Base-by-base conservation (phyloP, 2,329 filamentous ascomycete species). In the Beauveria rudraprayagi region DNA sequence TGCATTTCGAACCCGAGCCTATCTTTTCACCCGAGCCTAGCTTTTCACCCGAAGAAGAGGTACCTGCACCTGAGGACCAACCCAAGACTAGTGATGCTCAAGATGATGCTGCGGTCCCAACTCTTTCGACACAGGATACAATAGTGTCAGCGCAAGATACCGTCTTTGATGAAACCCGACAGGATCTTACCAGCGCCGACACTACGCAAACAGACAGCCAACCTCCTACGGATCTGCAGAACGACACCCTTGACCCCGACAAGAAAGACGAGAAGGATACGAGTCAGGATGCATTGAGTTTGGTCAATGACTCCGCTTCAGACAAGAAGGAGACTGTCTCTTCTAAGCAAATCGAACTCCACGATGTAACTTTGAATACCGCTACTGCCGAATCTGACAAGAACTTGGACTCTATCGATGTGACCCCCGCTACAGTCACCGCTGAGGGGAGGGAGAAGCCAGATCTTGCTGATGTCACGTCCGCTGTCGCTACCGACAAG, bases 211-310 rank as follows among this genome's bases (percentile, higher is more conserved):
- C 61, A 24, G 65, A 67, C 17, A 60, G 64, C 10, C 53, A 66
- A 48, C 63, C 65, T n/a, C 66, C 68, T 37, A 64, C 67, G 3
- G 63, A 62, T 28, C 37, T 56, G 28, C 65, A 68, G 5, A 62
- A 58, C n/a, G 30, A 60, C 26, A 54, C 65, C 26, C 51, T 64
- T 40, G 51, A 64, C 17, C 46, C 66, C 34, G 73, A 71, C 60
- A 72, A 70, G 56, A 73, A 73, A 63, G 71, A 74, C 63, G 66
- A 69, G 57, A 72, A 73, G 64, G 72, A 69, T 51, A 73, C 68
- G 44, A 63, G 61, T 8, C 58, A 54, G 41, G 61, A 56, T 24
- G 52, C 51, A 26, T 63, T 46, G 50, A 66, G 66, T 9, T 19
- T 43, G 63, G 66, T 26, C 53, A 62, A 37, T 10, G 50, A 59